A percentile compares a stretch with the other conserved stretches of the same genome.
phyloP scores from a whole-genome alignment of 768 basidiomycete species.

The Phanerochaete carnosa region DNA sequence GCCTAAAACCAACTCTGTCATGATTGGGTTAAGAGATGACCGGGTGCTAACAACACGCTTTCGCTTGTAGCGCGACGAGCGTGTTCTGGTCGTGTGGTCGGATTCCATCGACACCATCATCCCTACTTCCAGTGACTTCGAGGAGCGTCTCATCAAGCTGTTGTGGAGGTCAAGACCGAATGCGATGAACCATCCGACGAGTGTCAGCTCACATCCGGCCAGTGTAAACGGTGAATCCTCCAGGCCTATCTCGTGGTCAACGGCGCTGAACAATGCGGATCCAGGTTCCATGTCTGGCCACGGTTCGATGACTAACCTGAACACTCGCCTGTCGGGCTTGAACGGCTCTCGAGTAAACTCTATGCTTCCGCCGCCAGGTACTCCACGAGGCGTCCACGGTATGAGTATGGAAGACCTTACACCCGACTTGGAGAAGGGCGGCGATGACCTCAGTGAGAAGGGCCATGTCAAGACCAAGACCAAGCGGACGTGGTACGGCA shows the following conservation, averaged over 20 bases:
- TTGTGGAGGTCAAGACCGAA: constrained; percentile 45
- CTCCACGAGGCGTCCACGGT: constrained; percentile 24
- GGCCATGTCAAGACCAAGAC: constrained; percentile 16
- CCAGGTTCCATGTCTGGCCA: constrained; percentile 36
- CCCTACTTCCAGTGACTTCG: constrained; percentile 46
- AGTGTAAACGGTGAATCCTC: constrained; percentile 19
- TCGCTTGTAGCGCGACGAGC: constrained; percentile 66
- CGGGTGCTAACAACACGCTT: neutral
- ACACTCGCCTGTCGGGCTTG: constrained; percentile 16
- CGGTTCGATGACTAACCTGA: constrained; percentile 27
- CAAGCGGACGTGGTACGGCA: constrained; percentile 55
- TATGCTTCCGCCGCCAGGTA: constrained; percentile 18
- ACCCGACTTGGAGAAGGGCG: constrained; percentile 21
- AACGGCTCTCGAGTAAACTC: constrained; percentile 16
- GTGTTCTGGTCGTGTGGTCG: constrained; percentile 82
- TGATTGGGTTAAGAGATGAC: neutral
- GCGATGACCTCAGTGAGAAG: constrained; percentile 14
- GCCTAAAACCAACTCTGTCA: neutral
- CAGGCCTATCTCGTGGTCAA: neutral
- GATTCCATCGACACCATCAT: constrained; percentile 78
- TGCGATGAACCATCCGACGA: constrained; percentile 23
- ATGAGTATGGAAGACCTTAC: constrained; percentile 21
- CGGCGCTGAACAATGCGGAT: neutral
- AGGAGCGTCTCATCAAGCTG: constrained; percentile 54
- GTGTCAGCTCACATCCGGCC: constrained; percentile 27